Base-by-base conservation (phyloP, 768 basidiomycete species). In the Baorangia bicolor region DNA sequence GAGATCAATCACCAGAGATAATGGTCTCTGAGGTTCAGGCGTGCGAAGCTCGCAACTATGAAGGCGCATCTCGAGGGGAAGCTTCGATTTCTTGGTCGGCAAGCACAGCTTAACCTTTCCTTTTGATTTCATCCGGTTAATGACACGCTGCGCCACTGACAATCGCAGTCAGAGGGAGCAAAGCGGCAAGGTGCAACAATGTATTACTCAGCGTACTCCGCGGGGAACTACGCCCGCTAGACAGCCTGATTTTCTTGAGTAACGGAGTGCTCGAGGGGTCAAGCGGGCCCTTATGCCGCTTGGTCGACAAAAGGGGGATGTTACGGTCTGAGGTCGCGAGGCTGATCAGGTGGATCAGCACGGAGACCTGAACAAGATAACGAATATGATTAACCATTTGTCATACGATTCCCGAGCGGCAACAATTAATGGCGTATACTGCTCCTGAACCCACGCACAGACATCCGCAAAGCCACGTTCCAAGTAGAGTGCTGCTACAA, bases 401-500 rank as follows among this genome's bases (percentile, higher is more conserved):
- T 69, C 63, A 27, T 66, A 69, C 4, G 71, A 69, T 21, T 63
- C 40, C n/a, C 64, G 61, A 12, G 70, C 73, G 1, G 64, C 68
- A 8, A 59, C 51, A 30, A 80, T 67, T 33, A 81, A 63, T 4
- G 75, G 78, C 1, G 55, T 53, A 50, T 75, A 80, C 43, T 74
- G 68, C 25, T 72, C 69, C 50, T 65, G 64, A 2, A 77, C 68
- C 76, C 78, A 80, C 3, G 63, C 40, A 41, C 66, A 69, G 34
- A 79, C 72, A 34, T 67, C 69, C 35, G 68, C 60, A 31, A 73
- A 69, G 5, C 79, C 77, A 37, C 63, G 56, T 52, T 81, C 76
- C 48, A 71, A 53, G 60, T 76, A 74, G 53, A 74, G 76, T 6
- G 73, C 74, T n/a, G 73, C 79, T 2, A 80, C 73, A 21, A 79